phyloP scores from a whole-genome alignment of 768 basidiomycete genomes.

The Crucibulum laeve region DNA sequence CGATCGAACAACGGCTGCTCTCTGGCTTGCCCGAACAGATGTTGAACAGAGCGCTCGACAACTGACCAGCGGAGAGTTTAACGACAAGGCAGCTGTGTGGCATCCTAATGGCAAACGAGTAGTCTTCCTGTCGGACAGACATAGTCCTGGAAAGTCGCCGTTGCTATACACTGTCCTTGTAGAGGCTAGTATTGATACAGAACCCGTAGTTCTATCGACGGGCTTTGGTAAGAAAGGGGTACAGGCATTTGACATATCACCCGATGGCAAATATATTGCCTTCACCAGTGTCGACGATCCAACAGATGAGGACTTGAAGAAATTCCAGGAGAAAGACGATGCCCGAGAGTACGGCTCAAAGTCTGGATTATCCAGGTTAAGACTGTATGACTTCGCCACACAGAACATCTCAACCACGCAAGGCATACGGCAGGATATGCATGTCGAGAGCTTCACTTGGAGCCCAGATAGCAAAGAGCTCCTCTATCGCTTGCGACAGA shows the following conservation, averaged over 20 bases:
- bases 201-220: constrained; percentile 5
- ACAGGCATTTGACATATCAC: constrained; percentile 26
- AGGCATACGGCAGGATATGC: constrained; percentile 17
- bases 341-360: constrained; percentile 21
- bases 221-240: constrained; percentile 15
- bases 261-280: constrained; percentile 23
- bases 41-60: constrained; percentile 20
- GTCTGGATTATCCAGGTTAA: constrained; percentile 15
- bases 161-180: constrained; percentile 15
- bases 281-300: constrained; percentile 18
- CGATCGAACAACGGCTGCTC: constrained; percentile 16
- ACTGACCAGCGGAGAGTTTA: constrained; percentile 20
- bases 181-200: constrained; percentile 1
- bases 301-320: constrained; percentile 9
- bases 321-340: constrained; percentile 17
- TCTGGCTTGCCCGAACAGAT: constrained; percentile 26
- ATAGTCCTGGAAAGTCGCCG: constrained; percentile 20
- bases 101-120: constrained; percentile 24
- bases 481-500: constrained; percentile 24
- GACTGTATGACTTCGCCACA: constrained; percentile 20
- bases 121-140: constrained; percentile 25
- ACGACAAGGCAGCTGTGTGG: constrained; percentile 23
- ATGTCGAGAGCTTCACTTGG: constrained; percentile 27
- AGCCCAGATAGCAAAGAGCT: constrained; percentile 24
- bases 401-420: constrained; percentile 13